Evolutionary conservation across 805 yeast genomes (phyloP).

Genomic region (Saccharomycopsis capsularis): DNA sequence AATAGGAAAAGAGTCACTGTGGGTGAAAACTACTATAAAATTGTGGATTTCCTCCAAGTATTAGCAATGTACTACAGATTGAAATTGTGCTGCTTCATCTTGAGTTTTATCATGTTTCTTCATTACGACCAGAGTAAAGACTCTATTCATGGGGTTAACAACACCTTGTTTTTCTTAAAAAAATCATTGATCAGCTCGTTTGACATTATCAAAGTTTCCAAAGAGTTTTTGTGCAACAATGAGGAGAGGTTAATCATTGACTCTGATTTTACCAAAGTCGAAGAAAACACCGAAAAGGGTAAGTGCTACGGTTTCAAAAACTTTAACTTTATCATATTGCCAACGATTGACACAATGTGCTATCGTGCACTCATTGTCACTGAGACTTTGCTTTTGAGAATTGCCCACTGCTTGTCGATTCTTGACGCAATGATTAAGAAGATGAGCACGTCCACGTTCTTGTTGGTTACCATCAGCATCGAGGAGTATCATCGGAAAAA

Average conservation of each 20-base stretch:
- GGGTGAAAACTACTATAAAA: conserved; percentile 7
- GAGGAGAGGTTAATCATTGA: conserved; percentile 4
- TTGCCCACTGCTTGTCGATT: conserved; percentile 11
- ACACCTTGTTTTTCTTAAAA: conserved; percentile 11
- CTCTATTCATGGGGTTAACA: conserved; percentile 7
- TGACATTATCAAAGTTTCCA: conserved; percentile 10
- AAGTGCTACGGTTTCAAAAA: conserved; percentile 11
- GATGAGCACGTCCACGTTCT: not conserved
- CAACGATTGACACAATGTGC: conserved; percentile 15
- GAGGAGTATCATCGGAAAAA: conserved; percentile 11
- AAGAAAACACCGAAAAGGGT: conserved; percentile 4
- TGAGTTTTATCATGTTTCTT: conserved; percentile 4
- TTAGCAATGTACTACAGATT: not conserved
- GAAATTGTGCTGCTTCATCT: conserved; percentile 8
- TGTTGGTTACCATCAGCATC: conserved; percentile 12
- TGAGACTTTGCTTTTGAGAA: conserved; percentile 9
- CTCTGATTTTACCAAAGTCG: conserved; percentile 3
- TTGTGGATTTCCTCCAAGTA: conserved; percentile 5
- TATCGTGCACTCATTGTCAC: conserved; percentile 6
- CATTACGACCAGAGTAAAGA: conserved; percentile 10
- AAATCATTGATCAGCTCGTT: conserved; percentile 4
- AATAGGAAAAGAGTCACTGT: not conserved
- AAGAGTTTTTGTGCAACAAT: conserved; percentile 12
- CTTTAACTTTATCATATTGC: conserved; percentile 16
- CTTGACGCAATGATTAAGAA: conserved; percentile 9